Evolutionary conservation across 2,329 filamentous ascomycete species (phyloP).

Genomic region (Venturia carpophila): DNA sequence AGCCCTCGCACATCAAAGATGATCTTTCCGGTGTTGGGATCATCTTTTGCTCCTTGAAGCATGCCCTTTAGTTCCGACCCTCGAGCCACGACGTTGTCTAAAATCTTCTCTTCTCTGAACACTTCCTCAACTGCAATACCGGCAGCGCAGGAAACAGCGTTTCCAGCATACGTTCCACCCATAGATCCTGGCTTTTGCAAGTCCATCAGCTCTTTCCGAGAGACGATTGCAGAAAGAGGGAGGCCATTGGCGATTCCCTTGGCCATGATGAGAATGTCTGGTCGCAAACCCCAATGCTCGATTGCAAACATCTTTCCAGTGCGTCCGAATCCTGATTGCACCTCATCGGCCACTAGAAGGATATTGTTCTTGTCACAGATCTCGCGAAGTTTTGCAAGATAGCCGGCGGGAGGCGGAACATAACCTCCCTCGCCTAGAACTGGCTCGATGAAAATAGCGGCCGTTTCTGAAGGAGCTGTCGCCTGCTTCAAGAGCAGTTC

Average conservation of each 20-base stretch:
- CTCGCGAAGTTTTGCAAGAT: conserved; percentile 32
- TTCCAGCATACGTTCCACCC: conserved; percentile 34
- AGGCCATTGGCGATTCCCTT: conserved; percentile 26
- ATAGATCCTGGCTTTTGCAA: conserved; percentile 31
- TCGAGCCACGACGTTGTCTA: conserved; percentile 32
- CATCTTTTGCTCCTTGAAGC: conserved; percentile 22
- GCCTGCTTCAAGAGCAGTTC: conserved; percentile 31
- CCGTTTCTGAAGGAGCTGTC: conserved; percentile 30
- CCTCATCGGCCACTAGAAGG: conserved; percentile 38
- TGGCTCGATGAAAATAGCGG: conserved; percentile 32
- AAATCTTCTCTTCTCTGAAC: conserved; percentile 32
- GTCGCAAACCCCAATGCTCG: conserved; percentile 36
- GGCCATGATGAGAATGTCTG: conserved; percentile 38
- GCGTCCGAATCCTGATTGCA: conserved; percentile 38
- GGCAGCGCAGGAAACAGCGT: conserved; percentile 33
- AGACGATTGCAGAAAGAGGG: conserved; percentile 24
- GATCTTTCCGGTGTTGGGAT: conserved; percentile 27
- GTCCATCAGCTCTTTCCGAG: conserved; percentile 32
- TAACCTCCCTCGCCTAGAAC: conserved; percentile 33
- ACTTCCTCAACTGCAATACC: conserved; percentile 31
- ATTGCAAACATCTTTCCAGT: conserved; percentile 40
- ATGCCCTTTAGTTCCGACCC: conserved; percentile 25
- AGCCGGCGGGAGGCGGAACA: conserved; percentile 28
- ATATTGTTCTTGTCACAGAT: conserved; percentile 39
- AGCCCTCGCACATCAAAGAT: conserved; percentile 34